Evolutionary conservation across 2,329 filamentous ascomycete species (phyloP), one percentile per base, ranked within the genome.

Genomic region (Fusarium decemcellulare): DNA sequence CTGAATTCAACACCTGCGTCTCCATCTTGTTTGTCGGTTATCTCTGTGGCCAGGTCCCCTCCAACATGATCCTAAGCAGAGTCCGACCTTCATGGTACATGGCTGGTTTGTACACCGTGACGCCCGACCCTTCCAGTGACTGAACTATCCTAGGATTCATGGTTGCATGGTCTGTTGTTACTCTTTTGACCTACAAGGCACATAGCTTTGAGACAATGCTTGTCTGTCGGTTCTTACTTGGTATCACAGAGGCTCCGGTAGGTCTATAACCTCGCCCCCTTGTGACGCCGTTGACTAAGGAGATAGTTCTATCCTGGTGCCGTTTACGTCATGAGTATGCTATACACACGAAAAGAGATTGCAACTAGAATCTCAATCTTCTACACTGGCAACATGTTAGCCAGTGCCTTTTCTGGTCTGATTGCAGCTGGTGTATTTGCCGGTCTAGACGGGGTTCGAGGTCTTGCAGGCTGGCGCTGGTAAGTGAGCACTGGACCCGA

Each of bases 261-360:
- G 6, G 32, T 34, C 32, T 8, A 11, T 34, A 9, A 34, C 2
- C 32, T 34, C 11, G 32, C 2, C 32, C 32, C 32, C 32, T 9
- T 2, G 32, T 4, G 8, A 8, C 11, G 11, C 11, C 8, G 8
- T 11, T 34, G 11, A 34, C 11, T 34, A 11, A 5, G 32, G 32
- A 34, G 8, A 8, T 5, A 34, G 32, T 76, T 80, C 54, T 78
- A 76, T 44, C 74, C 72, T 1, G 74, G 77, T 48, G 75, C 67
- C n/a, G 65, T 76, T 7, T 74, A 73, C 63, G 80, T 86, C 42
- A 77, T 87, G 6, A 83, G 82, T 4, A 82, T 84, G 50, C 88
- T 84, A 77, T 88, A 87, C 75, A 87, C 84, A 2, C 79, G 83
- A 40, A 82, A 84, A 68, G 80, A 82, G 71, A 70, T 84, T 39